Evolutionary conservation across 2,329 filamentous ascomycete genomes (phyloP).

Genomic region (Monosporascus ibericus): DNA sequence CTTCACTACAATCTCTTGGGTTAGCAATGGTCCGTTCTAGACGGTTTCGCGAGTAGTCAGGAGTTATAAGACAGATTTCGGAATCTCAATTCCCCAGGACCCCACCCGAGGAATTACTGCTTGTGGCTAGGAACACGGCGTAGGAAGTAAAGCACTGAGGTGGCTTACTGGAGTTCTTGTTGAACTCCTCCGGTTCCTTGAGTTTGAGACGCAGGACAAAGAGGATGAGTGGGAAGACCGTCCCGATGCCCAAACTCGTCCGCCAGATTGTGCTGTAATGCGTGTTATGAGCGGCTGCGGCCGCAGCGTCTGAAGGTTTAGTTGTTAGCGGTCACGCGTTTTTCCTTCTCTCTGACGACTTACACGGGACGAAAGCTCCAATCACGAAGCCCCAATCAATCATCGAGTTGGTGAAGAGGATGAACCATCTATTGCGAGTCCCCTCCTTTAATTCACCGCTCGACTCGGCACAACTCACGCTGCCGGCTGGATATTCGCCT

Average conservation of each 20-base stretch:
- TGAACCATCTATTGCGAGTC: constrained; percentile 84
- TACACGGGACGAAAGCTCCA: constrained; percentile 66
- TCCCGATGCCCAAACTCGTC: constrained; percentile 69
- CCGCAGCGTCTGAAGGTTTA: constrained; percentile 35
- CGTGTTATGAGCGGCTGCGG: constrained; percentile 48
- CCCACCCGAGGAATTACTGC: no score
- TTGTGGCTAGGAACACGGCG: not conserved
- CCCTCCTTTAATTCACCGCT: constrained; percentile 76
- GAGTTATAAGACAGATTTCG: no score
- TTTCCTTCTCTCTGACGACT: constrained; percentile 4
- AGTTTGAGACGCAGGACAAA: constrained; percentile 67
- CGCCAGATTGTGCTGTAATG: constrained; percentile 77
- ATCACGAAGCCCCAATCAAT: constrained; percentile 81
- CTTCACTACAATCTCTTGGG: not conserved
- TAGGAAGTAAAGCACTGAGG: constrained; percentile 7
- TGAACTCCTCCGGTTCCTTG: constrained; percentile 73
- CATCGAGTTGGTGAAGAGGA: constrained; percentile 82
- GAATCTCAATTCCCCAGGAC: no score
- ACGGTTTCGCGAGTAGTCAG: not conserved
- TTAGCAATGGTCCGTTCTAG: constrained; percentile 1
- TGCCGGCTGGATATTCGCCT: constrained; percentile 75
- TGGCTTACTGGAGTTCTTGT: constrained; percentile 59
- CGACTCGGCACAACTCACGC: constrained; percentile 76
- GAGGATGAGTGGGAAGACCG: constrained; percentile 69
- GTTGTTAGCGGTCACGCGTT: no score